phyloP scores from a whole-genome alignment of 257 asterid species.

The Salvia hispanica region DNA sequence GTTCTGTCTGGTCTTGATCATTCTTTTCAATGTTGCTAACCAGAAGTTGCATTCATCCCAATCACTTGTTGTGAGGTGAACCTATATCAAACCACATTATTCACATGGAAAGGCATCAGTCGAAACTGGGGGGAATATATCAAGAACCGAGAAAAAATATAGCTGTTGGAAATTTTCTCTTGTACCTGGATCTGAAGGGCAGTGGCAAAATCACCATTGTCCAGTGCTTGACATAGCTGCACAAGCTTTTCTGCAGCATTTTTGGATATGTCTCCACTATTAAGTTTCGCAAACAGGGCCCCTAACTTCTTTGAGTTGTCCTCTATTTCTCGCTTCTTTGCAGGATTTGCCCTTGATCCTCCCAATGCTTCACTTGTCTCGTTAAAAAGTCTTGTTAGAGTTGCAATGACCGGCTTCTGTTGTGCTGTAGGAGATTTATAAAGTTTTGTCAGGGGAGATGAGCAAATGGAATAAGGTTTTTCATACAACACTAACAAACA shows the following conservation, averaged over 20 bases:
- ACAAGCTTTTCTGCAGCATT: constrained; percentile 90
- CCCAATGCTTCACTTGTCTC: constrained; percentile 94
- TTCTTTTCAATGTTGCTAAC: constrained; percentile 83
- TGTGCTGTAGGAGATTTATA: constrained; percentile 57
- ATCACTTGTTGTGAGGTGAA: constrained; percentile 85
- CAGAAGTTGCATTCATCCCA: constrained; percentile 99
- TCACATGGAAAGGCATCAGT: background rate
- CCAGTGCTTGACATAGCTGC: constrained; percentile 89
- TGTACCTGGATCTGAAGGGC: constrained; percentile 92
- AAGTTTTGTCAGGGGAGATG: constrained; percentile 7
- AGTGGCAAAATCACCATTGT: constrained; percentile 71
- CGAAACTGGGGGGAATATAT: background rate
- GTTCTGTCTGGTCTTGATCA: constrained; percentile 87
- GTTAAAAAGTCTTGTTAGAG: constrained; percentile 80
- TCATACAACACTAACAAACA: background rate
- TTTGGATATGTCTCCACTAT: constrained; percentile 83
- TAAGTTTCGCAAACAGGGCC: constrained; percentile 68
- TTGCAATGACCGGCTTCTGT: constrained; percentile 84
- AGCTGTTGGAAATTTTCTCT: background rate
- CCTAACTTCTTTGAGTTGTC: constrained; percentile 93
- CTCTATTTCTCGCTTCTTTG: constrained; percentile 91
- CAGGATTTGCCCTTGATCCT: constrained; percentile 92
- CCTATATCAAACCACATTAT: constrained; percentile 41
- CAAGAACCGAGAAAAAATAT: background rate
- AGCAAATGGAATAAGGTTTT: constrained; percentile 1